Base-by-base conservation (phyloP, 2,329 filamentous ascomycete genomes). In the Didymella sp. region DNA sequence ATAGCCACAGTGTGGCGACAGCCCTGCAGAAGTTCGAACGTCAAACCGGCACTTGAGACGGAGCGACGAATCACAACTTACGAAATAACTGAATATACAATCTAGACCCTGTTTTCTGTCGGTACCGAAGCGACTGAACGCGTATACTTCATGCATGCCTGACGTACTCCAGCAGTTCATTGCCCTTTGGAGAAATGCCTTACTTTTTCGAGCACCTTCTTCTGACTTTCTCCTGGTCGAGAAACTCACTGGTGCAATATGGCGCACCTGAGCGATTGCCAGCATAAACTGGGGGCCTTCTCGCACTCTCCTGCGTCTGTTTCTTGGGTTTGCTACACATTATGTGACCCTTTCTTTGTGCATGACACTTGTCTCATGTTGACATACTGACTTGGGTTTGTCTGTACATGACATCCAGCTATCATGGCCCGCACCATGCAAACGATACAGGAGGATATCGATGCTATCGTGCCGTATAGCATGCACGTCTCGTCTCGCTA, bases 401-500 rank as follows among this genome's bases (percentile, higher is more conserved):
- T 5, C 19, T 11, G 35, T 38, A 19, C 35, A 21, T 38, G 35
- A 22, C 17, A 38, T 5, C 17, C 35, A 38, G 9, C 17, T 11
- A 38, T 15, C 19, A 38, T 38, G 35, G 35, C 35, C 17, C 35
- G 35, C 17, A 38, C 19, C 6, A 49, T 58, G 50, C 40, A 47
- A 37, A 48, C 51, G 6, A 42, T 53, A 11, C 55, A 58, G 13
- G 55, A 61, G 9, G 61, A 64, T 15, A 45, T 50, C 19, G 65
- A 67, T 19, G 65, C 60, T 2, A 58, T 74, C 19, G 63, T 66
- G 35, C 66, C 71, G 22, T 74, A 74, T 44, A 67, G 56, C 44
- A 74, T 75, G 73, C 73, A 75, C 51, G 73, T 90, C 15, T 89
- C 87, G 2, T 84, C 82, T 51, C 85, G 84, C 66, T 90, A 90